Percentiles rank a stretch among this genome's conserved stretches.
phyloP scores from a whole-genome alignment of 257 asterid species.

The Ajuga chamaepitys region DNA sequence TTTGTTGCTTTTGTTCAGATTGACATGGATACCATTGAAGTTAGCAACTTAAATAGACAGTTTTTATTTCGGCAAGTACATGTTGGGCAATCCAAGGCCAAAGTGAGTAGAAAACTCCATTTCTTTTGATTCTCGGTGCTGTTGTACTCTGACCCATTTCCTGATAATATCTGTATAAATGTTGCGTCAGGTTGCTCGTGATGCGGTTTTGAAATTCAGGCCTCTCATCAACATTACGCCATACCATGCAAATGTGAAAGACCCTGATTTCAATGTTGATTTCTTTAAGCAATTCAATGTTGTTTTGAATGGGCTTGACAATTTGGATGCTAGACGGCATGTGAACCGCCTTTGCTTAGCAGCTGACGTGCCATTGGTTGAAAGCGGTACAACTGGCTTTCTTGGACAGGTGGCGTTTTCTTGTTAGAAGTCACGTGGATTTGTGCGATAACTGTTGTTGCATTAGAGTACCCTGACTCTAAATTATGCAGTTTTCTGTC shows the following conservation, averaged over 20 bases:
- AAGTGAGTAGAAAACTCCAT: conserved; percentile 41
- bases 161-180: conserved; percentile 17
- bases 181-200: conserved; percentile 86
- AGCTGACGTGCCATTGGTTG: conserved; percentile 86
- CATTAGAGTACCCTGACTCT: neutral
- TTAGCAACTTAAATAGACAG: conserved; percentile 96
- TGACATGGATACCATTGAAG: conserved; percentile 99
- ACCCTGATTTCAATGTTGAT: conserved; percentile 84
- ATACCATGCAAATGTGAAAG: conserved; percentile 91
- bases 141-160: neutral
- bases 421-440: conserved; percentile 9
- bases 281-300: conserved; percentile 85
- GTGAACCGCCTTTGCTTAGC: conserved; percentile 99
- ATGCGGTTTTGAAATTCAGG: conserved; percentile 87
- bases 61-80: conserved; percentile 90
- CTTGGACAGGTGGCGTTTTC: conserved; percentile 82
- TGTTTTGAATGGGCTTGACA: conserved; percentile 94
- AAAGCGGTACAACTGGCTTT: conserved; percentile 99
- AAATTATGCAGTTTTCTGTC: neutral
- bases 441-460: neutral
- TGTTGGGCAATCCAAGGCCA: conserved; percentile 97
- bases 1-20: conserved; percentile 52
- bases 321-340: conserved; percentile 96
- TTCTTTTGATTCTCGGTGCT: conserved; percentile 6
- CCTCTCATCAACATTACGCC: conserved; percentile 79